phyloP scores from a whole-genome alignment of 2,329 filamentous ascomycete species.

The Aspergillus neoniger region DNA sequence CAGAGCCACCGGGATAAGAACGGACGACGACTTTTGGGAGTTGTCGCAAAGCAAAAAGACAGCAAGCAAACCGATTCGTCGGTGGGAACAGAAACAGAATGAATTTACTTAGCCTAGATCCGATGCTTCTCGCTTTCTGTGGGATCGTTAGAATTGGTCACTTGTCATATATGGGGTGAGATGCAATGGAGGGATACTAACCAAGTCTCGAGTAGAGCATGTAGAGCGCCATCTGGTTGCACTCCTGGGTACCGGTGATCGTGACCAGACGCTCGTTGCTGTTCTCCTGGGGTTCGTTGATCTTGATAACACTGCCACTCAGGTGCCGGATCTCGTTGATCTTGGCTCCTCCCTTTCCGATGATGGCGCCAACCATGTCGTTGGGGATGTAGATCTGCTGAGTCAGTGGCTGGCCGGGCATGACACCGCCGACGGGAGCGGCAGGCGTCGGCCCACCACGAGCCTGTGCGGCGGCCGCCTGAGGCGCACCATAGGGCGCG shows the following conservation, averaged over 20 bases:
- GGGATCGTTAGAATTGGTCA: conserved; percentile 15
- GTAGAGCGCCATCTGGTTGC: conserved; percentile 99
- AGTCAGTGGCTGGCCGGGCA: conserved; percentile 82
- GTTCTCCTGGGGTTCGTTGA: conserved; percentile 98
- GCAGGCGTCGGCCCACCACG: conserved; percentile 68
- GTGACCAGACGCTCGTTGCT: conserved; percentile 98
- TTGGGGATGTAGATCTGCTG: conserved; percentile 99
- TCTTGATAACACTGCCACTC: conserved; percentile 98
- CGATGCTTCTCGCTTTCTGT: conserved; percentile 77
- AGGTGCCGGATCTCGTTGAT: conserved; percentile 99
- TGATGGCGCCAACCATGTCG: conserved; percentile 99
- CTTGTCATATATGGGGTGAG: not conserved
- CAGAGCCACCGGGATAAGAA: conserved; percentile 19
- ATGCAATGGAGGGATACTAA: conserved; percentile 42
- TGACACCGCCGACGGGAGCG: conserved; percentile 68
- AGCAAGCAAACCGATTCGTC: conserved; percentile 28
- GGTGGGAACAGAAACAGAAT: conserved; percentile 16
- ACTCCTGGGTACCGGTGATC: conserved; percentile 95
- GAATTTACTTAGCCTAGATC: conserved; percentile 48
- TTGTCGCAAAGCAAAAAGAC: conserved; percentile 10
- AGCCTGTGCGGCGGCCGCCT: conserved; percentile 60
- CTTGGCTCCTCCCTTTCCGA: conserved; percentile 97
- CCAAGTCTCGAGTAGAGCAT: conserved; percentile 98
- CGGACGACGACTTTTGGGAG: conserved; percentile 14
- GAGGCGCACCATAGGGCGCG: conserved; percentile 65